A percentile compares a stretch with the other conserved stretches of the same genome.
phyloP scores from a whole-genome alignment of 78 protist species.

The Tieghemostelium lacteum region DNA sequence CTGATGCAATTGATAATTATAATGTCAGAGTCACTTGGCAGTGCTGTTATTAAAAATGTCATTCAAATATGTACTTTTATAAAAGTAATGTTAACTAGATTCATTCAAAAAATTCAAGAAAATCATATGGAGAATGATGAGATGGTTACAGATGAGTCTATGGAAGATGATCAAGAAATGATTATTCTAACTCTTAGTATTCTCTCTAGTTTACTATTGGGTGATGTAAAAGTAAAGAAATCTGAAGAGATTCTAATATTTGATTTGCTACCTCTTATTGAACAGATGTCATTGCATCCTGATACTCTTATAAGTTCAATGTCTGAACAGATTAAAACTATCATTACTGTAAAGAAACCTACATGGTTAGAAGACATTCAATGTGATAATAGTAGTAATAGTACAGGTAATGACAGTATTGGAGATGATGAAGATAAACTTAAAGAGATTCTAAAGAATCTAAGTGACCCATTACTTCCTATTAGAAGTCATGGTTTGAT shows the following conservation, averaged over 20 bases:
- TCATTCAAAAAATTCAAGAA: neutral
- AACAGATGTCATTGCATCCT: slow-evolving; percentile 46
- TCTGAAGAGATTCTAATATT: slow-evolving; percentile 62
- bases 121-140: no score
- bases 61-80: slow-evolving; percentile 69
- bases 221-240: slow-evolving; percentile 65
- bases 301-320: slow-evolving; percentile 38
- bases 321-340: slow-evolving; percentile 56
- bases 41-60: slow-evolving; percentile 56
- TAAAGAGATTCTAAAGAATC: slow-evolving; percentile 60
- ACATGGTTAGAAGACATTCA: slow-evolving; percentile 5
- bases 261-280: slow-evolving; percentile 25
- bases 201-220: slow-evolving; percentile 41
- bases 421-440: neutral
- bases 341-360: slow-evolving; percentile 63
- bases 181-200: slow-evolving; percentile 45
- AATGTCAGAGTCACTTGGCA: slow-evolving; percentile 56
- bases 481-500: slow-evolving; percentile 71
- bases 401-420: neutral
- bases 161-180: slow-evolving; percentile 44
- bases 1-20: slow-evolving; percentile 59
- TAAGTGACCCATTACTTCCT: slow-evolving; percentile 58
- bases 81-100: slow-evolving; percentile 34
- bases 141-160: neutral
- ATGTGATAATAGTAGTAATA: neutral